Evolutionary conservation across 2,329 filamentous ascomycete species (phyloP).

Genomic region (Paracoccidioides lutzii): DNA sequence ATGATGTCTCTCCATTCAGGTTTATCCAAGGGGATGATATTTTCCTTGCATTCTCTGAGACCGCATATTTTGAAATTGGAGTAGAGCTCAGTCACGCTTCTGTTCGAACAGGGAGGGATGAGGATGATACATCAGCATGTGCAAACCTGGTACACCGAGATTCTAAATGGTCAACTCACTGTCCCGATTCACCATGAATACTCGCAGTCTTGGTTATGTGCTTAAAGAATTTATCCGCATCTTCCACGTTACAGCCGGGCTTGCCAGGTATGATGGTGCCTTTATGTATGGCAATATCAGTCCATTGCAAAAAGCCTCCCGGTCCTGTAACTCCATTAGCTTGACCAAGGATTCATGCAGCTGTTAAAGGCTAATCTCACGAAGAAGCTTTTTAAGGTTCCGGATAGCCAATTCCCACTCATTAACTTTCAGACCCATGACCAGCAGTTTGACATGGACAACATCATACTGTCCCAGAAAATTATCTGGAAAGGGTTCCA

Average conservation of each 20-base stretch:
- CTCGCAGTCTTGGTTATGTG: background rate
- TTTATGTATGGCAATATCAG: background rate
- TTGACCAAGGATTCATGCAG: background rate
- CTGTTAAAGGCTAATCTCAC: background rate
- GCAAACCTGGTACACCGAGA: background rate
- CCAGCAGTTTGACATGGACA: background rate
- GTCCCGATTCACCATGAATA: background rate
- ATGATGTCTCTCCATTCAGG: background rate
- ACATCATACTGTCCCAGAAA: background rate
- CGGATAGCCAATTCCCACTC: background rate
- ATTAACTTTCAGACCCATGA: background rate
- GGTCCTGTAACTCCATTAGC: background rate
- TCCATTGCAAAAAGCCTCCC: background rate
- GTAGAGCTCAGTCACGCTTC: background rate
- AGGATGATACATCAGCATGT: background rate
- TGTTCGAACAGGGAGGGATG: background rate
- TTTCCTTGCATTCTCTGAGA: constrained; percentile 1
- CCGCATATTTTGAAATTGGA: background rate
- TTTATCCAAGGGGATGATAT: background rate
- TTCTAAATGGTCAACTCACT: background rate
- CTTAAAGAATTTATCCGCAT: background rate
- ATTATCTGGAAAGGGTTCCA: background rate
- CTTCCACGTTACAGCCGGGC: background rate
- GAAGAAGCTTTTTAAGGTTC: background rate
- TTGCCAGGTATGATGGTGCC: background rate